A percentile compares a stretch with the other conserved stretches of the same genome.
Evolutionary conservation across 2,329 filamentous ascomycete genomes (phyloP).

Genomic region (Penicillium occitanis): DNA sequence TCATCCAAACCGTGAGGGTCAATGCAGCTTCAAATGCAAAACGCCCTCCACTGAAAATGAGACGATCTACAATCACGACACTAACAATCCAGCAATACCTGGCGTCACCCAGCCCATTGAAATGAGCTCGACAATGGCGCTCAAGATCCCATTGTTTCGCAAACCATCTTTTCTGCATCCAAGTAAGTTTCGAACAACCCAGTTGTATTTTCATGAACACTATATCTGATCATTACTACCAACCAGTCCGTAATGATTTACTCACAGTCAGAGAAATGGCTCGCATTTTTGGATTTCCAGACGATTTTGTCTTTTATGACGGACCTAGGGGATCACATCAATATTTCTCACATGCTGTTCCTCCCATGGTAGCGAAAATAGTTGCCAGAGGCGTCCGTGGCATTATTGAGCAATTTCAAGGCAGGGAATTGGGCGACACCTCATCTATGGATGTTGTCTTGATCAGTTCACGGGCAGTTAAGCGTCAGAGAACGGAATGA

Average conservation of each 20-base stretch:
- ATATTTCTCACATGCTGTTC: conserved; percentile 4
- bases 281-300: conserved; percentile 7
- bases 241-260: conserved; percentile 4
- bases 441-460: neutral
- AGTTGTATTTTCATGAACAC: neutral
- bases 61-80: neutral
- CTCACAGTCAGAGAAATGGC: conserved; percentile 7
- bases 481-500: neutral
- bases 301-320: conserved; percentile 12
- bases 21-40: neutral
- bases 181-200: neutral
- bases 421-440: neutral
- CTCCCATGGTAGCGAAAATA: neutral
- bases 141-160: neutral
- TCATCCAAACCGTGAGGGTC: too few species aligned
- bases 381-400: neutral
- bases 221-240: neutral
- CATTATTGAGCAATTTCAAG: neutral
- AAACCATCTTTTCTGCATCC: neutral
- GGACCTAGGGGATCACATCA: neutral
- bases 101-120: too few species aligned
- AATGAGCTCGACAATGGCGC: neutral
- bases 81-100: neutral
- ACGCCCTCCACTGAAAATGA: neutral
- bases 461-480: neutral